Evolutionary conservation across 1,284 basidiomycete genomes (phyloP), one percentile per base, ranked within the genome.

Genomic region (Psilocybe mexicana): DNA sequence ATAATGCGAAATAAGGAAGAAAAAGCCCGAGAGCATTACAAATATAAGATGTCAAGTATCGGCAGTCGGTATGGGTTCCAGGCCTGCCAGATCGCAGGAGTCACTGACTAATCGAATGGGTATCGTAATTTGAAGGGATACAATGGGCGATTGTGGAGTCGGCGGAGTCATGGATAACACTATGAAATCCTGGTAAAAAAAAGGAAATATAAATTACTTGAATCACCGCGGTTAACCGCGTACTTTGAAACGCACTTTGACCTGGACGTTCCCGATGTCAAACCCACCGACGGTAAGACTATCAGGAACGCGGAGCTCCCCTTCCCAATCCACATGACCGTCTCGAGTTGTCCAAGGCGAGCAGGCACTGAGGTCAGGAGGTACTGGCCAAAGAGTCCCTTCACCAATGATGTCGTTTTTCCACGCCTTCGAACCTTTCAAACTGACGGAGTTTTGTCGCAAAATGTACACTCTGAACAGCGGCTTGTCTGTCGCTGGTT

Each of bases 71-170:
- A 54, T 57, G 35, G 52, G 47, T 42, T 66, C 67, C 49, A 65
- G 38, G 7, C 66, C 65, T 40, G 61, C 57, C 23, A 66, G 52
- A 50, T 80, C 79, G 43, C 75, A 82, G 2, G 81, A 72, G 38
- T 85, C 81, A 3, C 80, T 82, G 8, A 82, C 81, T 36, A 85
- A 61, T 55, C 76, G 75, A 25, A 84, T 77, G 7, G 82, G 78
- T 48, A 84, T 72, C 12, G 72, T 67, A 28, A 78, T 66, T 61
- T 78, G 76, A n/a, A 79, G 64, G 35, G 66, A 66, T 30, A 64
- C 61, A 57, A 73, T 72, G 49, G 67, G 70, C 23, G 74, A 73
- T 55, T 68, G 62, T 48, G 65, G 55, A 52, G 57, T 49, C 63
- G 60, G 62, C 43, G 74, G 67, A 43, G 70, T 43, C 24, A 85